Evolutionary conservation across 495 filamentous ascomycete species (phyloP).

Genomic region (Penicillium steckii): DNA sequence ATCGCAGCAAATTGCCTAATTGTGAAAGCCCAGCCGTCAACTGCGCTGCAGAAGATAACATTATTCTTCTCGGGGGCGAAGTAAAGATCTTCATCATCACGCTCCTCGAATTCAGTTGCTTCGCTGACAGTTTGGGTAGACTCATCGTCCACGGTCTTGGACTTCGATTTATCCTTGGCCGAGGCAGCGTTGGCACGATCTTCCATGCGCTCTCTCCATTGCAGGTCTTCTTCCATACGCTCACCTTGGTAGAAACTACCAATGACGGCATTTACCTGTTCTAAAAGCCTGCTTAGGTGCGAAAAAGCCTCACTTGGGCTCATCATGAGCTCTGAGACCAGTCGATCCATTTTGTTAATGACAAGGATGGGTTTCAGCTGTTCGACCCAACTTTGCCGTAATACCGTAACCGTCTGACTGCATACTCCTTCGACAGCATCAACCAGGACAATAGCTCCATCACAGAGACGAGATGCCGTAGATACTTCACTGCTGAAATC

Average conservation of each 20-base stretch:
- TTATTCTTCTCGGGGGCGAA: slow-evolving; percentile 98
- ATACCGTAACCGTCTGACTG: slow-evolving; percentile 95
- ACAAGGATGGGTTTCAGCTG: slow-evolving; percentile 91
- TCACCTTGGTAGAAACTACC: slow-evolving; percentile 98
- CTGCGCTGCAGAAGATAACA: slow-evolving; percentile 96
- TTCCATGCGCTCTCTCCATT: slow-evolving; percentile 93
- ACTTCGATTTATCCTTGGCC: slow-evolving; percentile 36
- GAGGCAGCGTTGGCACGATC: slow-evolving; percentile 65
- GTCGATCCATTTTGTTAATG: slow-evolving; percentile 96
- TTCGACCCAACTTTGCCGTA: slow-evolving; percentile 94
- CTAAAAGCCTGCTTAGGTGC: slow-evolving; percentile 85
- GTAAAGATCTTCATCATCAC: slow-evolving; percentile 95
- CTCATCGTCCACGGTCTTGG: slow-evolving; percentile 50
- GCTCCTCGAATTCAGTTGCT: slow-evolving; percentile 73
- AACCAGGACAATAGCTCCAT: slow-evolving; percentile 93
- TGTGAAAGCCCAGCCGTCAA: slow-evolving; percentile 98
- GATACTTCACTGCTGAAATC: slow-evolving; percentile 99
- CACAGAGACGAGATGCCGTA: slow-evolving; percentile 89
- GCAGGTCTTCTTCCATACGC: slow-evolving; percentile 96
- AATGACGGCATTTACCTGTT: slow-evolving; percentile 96
- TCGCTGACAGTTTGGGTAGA: slow-evolving; percentile 36
- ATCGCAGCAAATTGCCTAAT: slow-evolving; percentile 88
- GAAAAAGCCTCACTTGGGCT: slow-evolving; percentile 84
- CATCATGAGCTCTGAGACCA: slow-evolving; percentile 92
- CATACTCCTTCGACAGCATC: slow-evolving; percentile 98